A percentile compares a stretch with the other conserved stretches of the same genome.
Evolutionary conservation across 2,329 filamentous ascomycete species (phyloP).

Genomic region (Sclerotinia minor): DNA sequence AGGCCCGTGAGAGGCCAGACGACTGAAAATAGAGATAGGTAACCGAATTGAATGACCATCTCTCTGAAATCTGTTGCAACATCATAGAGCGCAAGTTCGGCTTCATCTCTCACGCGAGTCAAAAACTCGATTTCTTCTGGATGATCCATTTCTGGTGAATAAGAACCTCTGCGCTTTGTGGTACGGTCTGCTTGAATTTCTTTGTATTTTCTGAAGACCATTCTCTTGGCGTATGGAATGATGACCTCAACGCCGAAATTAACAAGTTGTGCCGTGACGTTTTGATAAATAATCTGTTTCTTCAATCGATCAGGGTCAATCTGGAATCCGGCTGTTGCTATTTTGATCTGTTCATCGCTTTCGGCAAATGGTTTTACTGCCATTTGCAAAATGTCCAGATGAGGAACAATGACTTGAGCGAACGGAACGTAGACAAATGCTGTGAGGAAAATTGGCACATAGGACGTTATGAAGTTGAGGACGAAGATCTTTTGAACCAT

Average conservation of each 20-base stretch:
- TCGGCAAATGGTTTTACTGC: conserved; percentile 74
- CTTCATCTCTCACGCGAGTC: conserved; percentile 76
- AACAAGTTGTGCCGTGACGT: conserved; percentile 89
- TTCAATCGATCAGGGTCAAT: conserved; percentile 82
- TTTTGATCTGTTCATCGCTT: conserved; percentile 67
- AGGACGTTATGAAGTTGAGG: conserved; percentile 94
- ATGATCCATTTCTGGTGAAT: conserved; percentile 55
- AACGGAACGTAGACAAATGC: conserved; percentile 96
- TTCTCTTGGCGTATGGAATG: conserved; percentile 81
- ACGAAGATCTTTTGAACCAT: conserved; percentile 93
- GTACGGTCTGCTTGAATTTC: conserved; percentile 64
- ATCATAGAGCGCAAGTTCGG: conserved; percentile 80
- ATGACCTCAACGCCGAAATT: conserved; percentile 83
- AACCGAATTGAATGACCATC: conserved; percentile 85
- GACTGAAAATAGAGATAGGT: conserved; percentile 86
- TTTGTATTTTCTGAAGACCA: conserved; percentile 75
- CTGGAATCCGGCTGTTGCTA: conserved; percentile 63
- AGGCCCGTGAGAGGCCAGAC: conserved; percentile 92
- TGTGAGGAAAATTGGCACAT: conserved; percentile 86
- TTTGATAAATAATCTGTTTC: conserved; percentile 94
- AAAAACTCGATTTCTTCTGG: conserved; percentile 81
- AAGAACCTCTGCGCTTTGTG: conserved; percentile 52
- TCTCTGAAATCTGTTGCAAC: conserved; percentile 89
- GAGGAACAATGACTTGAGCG: conserved; percentile 77
- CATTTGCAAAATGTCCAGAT: conserved; percentile 77